Evolutionary conservation across 139 green algal genomes (phyloP).

Genomic region (Tetraselmis chui): DNA sequence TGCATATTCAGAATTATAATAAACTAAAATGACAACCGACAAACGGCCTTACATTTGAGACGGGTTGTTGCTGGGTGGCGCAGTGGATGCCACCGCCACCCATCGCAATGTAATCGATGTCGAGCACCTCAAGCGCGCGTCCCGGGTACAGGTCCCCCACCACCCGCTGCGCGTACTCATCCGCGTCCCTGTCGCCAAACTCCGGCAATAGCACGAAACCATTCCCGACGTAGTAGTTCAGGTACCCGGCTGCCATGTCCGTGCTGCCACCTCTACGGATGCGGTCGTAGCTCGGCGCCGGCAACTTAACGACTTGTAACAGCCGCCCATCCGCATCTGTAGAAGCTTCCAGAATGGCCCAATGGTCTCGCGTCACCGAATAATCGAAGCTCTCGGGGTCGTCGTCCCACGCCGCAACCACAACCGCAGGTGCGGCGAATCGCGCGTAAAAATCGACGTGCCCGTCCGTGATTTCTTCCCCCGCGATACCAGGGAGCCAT

Average conservation of each 20-base stretch:
- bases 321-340: conserved; percentile 1
- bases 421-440: not conserved
- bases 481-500: conserved; percentile 6
- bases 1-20: no score
- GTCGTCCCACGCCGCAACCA: not conserved
- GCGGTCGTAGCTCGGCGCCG: not conserved
- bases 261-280: not conserved
- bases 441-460: conserved; percentile 8
- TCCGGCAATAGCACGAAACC: not conserved
- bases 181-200: not conserved
- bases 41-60: not conserved
- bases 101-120: not conserved
- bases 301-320: not conserved
- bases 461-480: conserved; percentile 4
- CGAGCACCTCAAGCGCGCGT: not conserved
- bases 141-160: not conserved
- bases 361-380: not conserved
- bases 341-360: not conserved
- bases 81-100: conserved; percentile 10
- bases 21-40: no score
- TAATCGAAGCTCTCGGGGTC: not conserved
- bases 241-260: not conserved
- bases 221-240: conserved; percentile 12
- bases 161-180: not conserved
- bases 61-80: conserved; percentile 1